A percentile compares a stretch with the other conserved stretches of the same genome.
phyloP scores from a whole-genome alignment of 768 basidiomycete species.

The Leccinum arenicola region DNA sequence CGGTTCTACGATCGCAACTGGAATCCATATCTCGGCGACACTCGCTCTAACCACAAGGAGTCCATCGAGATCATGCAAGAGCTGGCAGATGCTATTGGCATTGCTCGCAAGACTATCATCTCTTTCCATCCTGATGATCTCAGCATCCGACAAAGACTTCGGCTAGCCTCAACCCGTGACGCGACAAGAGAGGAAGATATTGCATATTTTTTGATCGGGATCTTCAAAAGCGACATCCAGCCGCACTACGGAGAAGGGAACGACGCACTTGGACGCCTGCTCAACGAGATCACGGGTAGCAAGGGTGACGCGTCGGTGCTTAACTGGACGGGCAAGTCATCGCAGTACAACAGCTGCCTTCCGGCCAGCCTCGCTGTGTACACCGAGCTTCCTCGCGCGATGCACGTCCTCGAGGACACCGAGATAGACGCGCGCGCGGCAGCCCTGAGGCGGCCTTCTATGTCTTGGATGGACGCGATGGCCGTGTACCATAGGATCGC shows the following conservation, averaged over 20 bases:
- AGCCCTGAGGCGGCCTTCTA: background rate
- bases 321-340: background rate
- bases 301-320: background rate
- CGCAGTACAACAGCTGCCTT: background rate
- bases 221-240: background rate
- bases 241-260: background rate
- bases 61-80: background rate
- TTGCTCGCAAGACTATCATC: background rate
- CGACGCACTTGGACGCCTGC: background rate
- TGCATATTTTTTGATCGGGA: background rate
- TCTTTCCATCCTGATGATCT: background rate
- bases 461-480: background rate
- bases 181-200: background rate
- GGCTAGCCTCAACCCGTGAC: background rate
- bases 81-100: background rate
- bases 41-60: background rate
- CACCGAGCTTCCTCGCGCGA: background rate
- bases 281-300: background rate
- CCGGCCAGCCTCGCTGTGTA: background rate
- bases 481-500: background rate
- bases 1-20: background rate
- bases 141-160: background rate
- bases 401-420: background rate
- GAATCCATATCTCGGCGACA: background rate
- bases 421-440: background rate